Percentiles rank a stretch among this genome's conserved stretches.
phyloP scores from a whole-genome alignment of 2,329 filamentous ascomycete genomes.

The Apiospora kogelbergensis region DNA sequence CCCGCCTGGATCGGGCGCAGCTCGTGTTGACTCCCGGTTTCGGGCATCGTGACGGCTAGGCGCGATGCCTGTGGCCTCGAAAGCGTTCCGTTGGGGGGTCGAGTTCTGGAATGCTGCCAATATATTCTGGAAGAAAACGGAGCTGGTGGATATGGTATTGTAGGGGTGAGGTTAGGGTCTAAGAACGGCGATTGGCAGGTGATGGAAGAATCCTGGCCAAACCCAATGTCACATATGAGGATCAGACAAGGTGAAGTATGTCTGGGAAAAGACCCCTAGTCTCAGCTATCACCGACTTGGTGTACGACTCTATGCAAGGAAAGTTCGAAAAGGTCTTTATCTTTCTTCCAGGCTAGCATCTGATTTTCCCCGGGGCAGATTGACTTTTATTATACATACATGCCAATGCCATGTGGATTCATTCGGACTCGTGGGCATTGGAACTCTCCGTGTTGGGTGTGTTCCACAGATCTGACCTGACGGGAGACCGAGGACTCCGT shows the following conservation, averaged over 20 bases:
- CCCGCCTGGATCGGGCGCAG: neutral
- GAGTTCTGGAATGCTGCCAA: neutral
- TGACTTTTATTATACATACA: neutral
- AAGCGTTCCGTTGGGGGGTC: neutral
- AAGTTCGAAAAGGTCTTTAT: neutral
- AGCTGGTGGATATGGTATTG: neutral
- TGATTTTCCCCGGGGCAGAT: neutral
- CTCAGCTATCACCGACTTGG: neutral
- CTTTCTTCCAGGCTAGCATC: neutral
- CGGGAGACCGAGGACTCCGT: neutral
- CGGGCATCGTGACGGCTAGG: neutral
- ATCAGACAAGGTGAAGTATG: slow-evolving; percentile 1
- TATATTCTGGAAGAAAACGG: neutral
- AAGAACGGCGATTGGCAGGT: neutral
- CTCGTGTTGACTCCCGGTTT: neutral
- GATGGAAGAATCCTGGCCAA: neutral
- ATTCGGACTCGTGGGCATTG: neutral
- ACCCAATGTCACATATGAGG: neutral
- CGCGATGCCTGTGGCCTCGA: neutral
- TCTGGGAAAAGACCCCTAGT: neutral
- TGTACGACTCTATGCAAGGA: neutral
- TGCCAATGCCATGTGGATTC: neutral
- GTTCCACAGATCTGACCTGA: neutral
- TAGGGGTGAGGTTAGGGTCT: neutral
- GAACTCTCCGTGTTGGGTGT: neutral